Evolutionary conservation across 768 basidiomycete species (phyloP), one percentile per base, ranked within the genome.

Genomic region (Paxillus ammoniavirescens): DNA sequence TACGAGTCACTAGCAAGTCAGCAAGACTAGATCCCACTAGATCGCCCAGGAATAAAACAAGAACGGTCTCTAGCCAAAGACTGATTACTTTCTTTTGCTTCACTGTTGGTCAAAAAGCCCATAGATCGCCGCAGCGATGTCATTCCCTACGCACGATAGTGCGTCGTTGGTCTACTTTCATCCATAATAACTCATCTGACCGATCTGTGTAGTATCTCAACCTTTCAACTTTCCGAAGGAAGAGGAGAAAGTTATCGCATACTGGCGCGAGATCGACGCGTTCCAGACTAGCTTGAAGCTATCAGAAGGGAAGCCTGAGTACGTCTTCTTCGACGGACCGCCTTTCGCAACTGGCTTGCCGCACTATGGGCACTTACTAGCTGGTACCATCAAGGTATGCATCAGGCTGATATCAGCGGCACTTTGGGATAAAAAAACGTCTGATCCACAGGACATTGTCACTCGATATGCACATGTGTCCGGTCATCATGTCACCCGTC

Each of bases 271-370:
- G 68, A 99, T 99, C 69, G 93, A 98, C 76, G 97, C 97, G 56
- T 99, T 99, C 74, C 84, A 88, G 66, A 98, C 95, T 7, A 92
- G 90, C 61, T 72, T 98, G 61, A 93, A 93, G 74, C 84, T 95
- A 43, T 93, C 92, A 0, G 88, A 96, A 66, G 94, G 94, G 3
- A 80, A 86, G 37, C 93, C 94, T 15, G 86, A 91, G 65, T 99
- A 79, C 70, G 84, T 93, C 21, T 99, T 99, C 77, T 98, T 93
- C 73, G 97, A 98, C 69, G 95, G 95, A 4, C 94, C 94, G 2
- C 96, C 96, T 0, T 98, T 98, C 64, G 96, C 96, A 0, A 98
- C 96, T 2, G 97, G 97, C 42, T 75, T 95, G 61, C 96, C 96
- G 7, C 96, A 98, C 68, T 98, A 98, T 63, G 96, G 96, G 8